Percentiles rank a stretch among this genome's conserved stretches.
Evolutionary conservation across 768 basidiomycete species (phyloP).

Genomic region (Lactarius vividus): DNA sequence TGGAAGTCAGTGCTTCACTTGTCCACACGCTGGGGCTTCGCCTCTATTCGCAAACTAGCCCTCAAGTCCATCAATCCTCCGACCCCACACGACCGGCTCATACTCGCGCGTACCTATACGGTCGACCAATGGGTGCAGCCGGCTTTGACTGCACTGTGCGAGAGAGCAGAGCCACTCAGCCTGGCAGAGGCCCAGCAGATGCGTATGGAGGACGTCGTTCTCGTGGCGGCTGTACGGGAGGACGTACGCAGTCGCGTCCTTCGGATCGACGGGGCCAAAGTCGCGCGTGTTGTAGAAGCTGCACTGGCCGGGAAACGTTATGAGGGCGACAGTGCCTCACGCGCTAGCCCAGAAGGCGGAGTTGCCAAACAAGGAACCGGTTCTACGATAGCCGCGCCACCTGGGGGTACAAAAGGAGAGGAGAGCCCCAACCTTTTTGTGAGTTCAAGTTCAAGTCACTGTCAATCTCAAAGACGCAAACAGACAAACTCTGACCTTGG

Average conservation of each 20-base stretch:
- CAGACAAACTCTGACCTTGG: background rate
- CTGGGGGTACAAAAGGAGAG: background rate
- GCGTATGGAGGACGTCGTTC: slow-evolving; percentile 13
- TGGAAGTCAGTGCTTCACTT: slow-evolving; percentile 32
- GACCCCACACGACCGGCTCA: slow-evolving; percentile 10
- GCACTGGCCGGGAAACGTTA: background rate
- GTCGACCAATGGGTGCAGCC: slow-evolving; percentile 17
- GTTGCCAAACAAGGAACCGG: background rate
- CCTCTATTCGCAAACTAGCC: slow-evolving; percentile 28
- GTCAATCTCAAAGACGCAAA: background rate
- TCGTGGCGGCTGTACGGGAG: slow-evolving; percentile 14
- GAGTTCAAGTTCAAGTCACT: background rate
- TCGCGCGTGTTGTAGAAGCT: background rate
- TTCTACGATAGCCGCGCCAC: background rate
- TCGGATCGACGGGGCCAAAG: background rate
- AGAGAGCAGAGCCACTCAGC: slow-evolving; percentile 8
- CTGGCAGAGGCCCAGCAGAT: slow-evolving; percentile 9
- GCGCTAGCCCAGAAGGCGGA: background rate
- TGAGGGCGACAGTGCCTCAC: background rate
- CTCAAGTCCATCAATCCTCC: slow-evolving; percentile 1
- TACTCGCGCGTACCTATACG: slow-evolving; percentile 8
- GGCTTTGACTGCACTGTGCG: slow-evolving; percentile 10
- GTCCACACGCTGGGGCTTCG: slow-evolving; percentile 34
- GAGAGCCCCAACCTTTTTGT: background rate
- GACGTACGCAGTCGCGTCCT: background rate